These are phyloP conservation scores for Mycosphaerella arachidis DNA, from an alignment of 2,329 filamentous ascomycete genomes.

Conservation along the genomic window DNA sequence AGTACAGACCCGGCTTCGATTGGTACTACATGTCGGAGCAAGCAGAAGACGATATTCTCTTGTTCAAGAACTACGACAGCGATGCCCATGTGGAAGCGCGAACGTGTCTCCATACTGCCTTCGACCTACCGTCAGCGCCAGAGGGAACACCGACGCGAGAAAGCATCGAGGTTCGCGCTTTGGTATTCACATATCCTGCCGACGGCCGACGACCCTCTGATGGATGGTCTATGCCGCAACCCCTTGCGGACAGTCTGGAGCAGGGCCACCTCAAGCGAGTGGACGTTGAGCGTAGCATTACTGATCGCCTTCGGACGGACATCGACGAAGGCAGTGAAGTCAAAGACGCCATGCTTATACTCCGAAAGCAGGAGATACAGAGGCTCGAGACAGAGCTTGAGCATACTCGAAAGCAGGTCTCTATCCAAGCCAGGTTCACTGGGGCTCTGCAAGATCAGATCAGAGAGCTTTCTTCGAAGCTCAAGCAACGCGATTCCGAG, in stretches of 20 bases:
- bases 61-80: conserved; percentile 17
- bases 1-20: conserved; percentile 25
- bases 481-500: conserved; percentile 3
- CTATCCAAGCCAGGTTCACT: conserved; percentile 10
- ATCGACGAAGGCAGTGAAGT: conserved; percentile 24
- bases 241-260: conserved; percentile 17
- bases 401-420: conserved; percentile 6
- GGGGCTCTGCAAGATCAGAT: conserved; percentile 13
- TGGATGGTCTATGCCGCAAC: conserved; percentile 13
- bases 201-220: conserved; percentile 9
- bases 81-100: conserved; percentile 15
- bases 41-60: conserved; percentile 20
- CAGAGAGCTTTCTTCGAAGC: conserved; percentile 1
- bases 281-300: conserved; percentile 22
- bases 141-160: conserved; percentile 22
- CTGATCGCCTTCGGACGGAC: conserved; percentile 21
- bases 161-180: conserved; percentile 26
- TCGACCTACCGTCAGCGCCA: conserved; percentile 22
- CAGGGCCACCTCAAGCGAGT: conserved; percentile 17
- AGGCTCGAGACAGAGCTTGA: conserved; percentile 12
- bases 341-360: conserved; percentile 22
- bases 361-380: conserved; percentile 19
- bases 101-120: conserved; percentile 25
- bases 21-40: conserved; percentile 30
- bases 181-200: conserved; percentile 27